Conservation (phyloP, 2,329 filamentous ascomycete species). For the Aspergillus quadrilineatus region DNA sequence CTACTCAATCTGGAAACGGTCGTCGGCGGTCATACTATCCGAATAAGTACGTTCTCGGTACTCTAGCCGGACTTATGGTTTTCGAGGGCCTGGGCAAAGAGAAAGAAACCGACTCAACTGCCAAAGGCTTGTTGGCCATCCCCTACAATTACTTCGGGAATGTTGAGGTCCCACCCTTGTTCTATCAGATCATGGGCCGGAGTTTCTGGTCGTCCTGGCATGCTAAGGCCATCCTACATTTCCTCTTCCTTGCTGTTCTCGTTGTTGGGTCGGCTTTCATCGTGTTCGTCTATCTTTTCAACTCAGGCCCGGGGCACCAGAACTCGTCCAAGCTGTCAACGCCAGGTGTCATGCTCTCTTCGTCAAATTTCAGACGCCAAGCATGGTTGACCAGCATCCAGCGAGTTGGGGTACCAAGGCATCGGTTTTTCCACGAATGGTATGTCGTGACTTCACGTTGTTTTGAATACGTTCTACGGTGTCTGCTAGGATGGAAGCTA, state of each 20-base stretch:
- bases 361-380: slow-evolving; percentile 79
- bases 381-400: slow-evolving; percentile 94
- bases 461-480: slow-evolving; percentile 75
- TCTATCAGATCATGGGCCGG: slow-evolving; percentile 27
- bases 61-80: slow-evolving; percentile 87
- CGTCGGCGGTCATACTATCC: slow-evolving; percentile 52
- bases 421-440: slow-evolving; percentile 82
- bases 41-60: slow-evolving; percentile 86
- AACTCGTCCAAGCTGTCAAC: slow-evolving; percentile 40
- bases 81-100: slow-evolving; percentile 73
- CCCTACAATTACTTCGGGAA: slow-evolving; percentile 59
- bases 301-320: slow-evolving; percentile 57
- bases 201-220: slow-evolving; percentile 39
- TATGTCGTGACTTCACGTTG: slow-evolving; percentile 78
- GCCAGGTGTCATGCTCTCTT: slow-evolving; percentile 53
- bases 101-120: slow-evolving; percentile 61
- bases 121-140: slow-evolving; percentile 66
- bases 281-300: slow-evolving; percentile 56
- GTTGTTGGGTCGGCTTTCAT: slow-evolving; percentile 58
- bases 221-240: slow-evolving; percentile 37
- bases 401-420: slow-evolving; percentile 84
- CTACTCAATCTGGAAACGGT: slow-evolving; percentile 44
- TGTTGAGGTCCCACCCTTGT: slow-evolving; percentile 24
- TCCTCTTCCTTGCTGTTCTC: slow-evolving; percentile 53
- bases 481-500: slow-evolving; percentile 70